Evolutionary conservation across 2,329 filamentous ascomycete genomes (phyloP).

Genomic region (Neofusicoccum laricinum): DNA sequence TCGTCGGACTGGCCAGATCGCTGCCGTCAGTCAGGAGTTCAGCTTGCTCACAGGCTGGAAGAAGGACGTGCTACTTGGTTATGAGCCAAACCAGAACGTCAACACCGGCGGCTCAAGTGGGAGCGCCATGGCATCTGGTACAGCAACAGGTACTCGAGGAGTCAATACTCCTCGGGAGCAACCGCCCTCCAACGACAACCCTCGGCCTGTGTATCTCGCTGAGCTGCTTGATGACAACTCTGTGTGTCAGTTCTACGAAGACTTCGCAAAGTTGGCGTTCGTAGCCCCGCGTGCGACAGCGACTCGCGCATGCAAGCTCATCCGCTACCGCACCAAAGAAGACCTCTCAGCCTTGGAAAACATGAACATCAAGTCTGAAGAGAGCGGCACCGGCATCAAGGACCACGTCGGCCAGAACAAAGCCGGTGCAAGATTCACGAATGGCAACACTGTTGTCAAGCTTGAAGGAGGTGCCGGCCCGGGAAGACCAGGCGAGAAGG

Average conservation of each 20-base stretch:
- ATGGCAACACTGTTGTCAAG: constrained; percentile 10
- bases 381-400: constrained; percentile 6
- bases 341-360: constrained; percentile 32
- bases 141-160: constrained; percentile 39
- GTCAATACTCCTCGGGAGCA: constrained; percentile 45
- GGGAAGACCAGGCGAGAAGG: constrained; percentile 72
- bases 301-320: constrained; percentile 76
- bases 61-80: constrained; percentile 82
- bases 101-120: constrained; percentile 62
- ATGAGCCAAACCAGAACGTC: constrained; percentile 81
- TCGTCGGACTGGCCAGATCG: constrained; percentile 89
- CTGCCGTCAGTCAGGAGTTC: constrained; percentile 93
- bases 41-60: constrained; percentile 94
- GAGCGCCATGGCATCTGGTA: constrained; percentile 35
- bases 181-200: constrained; percentile 31
- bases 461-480: constrained; percentile 60
- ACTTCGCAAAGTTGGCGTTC: constrained; percentile 90
- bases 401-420: neutral
- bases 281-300: constrained; percentile 85
- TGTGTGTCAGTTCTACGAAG: constrained; percentile 92
- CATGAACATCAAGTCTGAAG: constrained; percentile 17
- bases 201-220: constrained; percentile 82
- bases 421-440: neutral
- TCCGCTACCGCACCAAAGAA: constrained; percentile 71
- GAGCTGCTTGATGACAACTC: constrained; percentile 92